These are phyloP conservation scores for Cicer chorassanicum DNA, from an alignment of 306 rosid genomes.

Conservation along the genomic window DNA sequence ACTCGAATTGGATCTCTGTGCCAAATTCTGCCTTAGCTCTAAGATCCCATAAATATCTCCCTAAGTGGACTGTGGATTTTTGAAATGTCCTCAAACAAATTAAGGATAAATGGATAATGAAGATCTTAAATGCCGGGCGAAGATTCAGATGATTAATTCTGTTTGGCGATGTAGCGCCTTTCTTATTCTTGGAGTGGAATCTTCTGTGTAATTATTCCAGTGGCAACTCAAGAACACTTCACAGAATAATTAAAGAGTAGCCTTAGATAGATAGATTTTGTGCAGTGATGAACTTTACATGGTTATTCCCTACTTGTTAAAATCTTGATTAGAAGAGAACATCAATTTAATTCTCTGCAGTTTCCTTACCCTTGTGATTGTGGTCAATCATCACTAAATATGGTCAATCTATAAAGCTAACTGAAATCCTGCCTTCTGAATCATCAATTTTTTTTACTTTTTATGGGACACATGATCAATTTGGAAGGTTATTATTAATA, in stretches of 20 bases:
- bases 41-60: slow-evolving; percentile 21
- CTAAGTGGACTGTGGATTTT: slow-evolving; percentile 30
- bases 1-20: background rate
- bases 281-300: slow-evolving; percentile 26
- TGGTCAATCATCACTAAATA: slow-evolving; percentile 18
- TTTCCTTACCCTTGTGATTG: background rate
- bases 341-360: slow-evolving; percentile 5
- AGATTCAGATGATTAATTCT: slow-evolving; percentile 24
- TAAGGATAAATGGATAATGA: background rate
- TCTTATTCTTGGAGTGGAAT: slow-evolving; percentile 31
- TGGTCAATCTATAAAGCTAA: slow-evolving; percentile 5
- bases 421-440: slow-evolving; percentile 17
- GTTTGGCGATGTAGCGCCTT: slow-evolving; percentile 14
- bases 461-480: slow-evolving; percentile 22
- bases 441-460: background rate
- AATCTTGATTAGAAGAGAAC: slow-evolving; percentile 13
- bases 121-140: background rate
- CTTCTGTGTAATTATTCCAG: slow-evolving; percentile 24
- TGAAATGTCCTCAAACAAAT: slow-evolving; percentile 6
- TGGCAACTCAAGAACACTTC: slow-evolving; percentile 25
- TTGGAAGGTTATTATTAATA: slow-evolving; percentile 31
- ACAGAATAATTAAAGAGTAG: slow-evolving; percentile 26
- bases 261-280: slow-evolving; percentile 23
- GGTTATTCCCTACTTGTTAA: slow-evolving; percentile 24
- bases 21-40: slow-evolving; percentile 10